Base-by-base conservation (phyloP, 768 basidiomycete species). In the Lactifluus pinguis region DNA sequence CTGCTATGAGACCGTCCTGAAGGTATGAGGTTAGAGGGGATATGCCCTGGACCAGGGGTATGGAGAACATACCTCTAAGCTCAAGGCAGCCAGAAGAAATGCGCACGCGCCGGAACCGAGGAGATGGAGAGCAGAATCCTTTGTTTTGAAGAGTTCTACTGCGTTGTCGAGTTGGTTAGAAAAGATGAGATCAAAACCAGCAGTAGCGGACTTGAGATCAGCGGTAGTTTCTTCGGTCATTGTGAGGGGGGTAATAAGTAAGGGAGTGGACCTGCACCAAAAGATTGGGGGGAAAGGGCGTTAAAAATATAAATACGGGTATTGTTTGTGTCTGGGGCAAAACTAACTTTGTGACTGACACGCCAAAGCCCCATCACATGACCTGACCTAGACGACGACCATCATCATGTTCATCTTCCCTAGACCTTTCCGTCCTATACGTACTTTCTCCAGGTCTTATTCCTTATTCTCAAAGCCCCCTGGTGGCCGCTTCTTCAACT, bases 391-490 rank as follows among this genome's bases (percentile, higher is more conserved):
- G 32, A 34, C 32, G 32, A 34, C 32, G 3, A 38, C 38, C 1
- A 38, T 11, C 13, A 49, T 29, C 34, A 64, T 65, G 63, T 59
- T 66, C 34, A 64, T 65, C 59, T 59, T 66, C 17, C 63, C 53
- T 14, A 57, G 63, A 29, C 55, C 59, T 32, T n/a, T 65, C 9
- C 63, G 50, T 32, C 65, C 63, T 10, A 45, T 61, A 54, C 59
- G 34, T 7, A 48, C 19, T 14, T 8, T 77, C 21, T 72, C 77
- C 15, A 79, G 89, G 69, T 71, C 81, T 10, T 90, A 88, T 65
- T 91, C 86, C 6, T 85, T 86, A 66, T 91, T 89, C 75, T 86
- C 85, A 30, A 89, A 87, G 68, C 77, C 86, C 1, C 88, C 89
- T 3, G 89, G 89, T 19, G 80, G 79, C 21, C 79, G 89, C 34